Evolutionary conservation across 345 rosid genomes (phyloP).

Genomic region (thale cress (Arabidopsis thaliana)): DNA sequence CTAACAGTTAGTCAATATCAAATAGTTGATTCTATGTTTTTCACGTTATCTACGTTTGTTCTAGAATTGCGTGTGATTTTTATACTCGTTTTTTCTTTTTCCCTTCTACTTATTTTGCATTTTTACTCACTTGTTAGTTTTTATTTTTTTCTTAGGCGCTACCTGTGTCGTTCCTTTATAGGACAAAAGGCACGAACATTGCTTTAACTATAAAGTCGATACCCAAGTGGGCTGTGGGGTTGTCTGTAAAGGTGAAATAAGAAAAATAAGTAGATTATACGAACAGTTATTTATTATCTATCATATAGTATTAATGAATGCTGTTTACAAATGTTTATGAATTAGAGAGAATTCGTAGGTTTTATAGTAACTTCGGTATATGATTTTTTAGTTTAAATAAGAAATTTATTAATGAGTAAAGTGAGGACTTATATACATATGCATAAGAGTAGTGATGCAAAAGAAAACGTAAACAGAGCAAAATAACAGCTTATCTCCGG

Average conservation of each 20-base stretch:
- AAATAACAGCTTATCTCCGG: too few species aligned
- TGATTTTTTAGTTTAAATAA: too few species aligned
- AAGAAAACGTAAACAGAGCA: too few species aligned
- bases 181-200: conserved; percentile 65
- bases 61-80: conserved; percentile 34
- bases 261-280: not conserved
- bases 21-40: conserved; percentile 33
- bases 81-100: not conserved
- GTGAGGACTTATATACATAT: too few species aligned
- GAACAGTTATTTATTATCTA: not conserved
- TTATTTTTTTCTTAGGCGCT: conserved; percentile 19
- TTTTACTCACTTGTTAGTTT: not conserved
- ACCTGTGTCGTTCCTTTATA: conserved; percentile 53
- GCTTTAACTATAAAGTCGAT: conserved; percentile 58
- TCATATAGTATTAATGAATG: not conserved
- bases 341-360: not conserved
- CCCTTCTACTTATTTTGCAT: conserved; percentile 10
- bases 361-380: too few species aligned
- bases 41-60: conserved; percentile 25
- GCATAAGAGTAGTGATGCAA: too few species aligned
- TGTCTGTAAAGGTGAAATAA: conserved; percentile 22
- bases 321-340: not conserved
- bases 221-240: conserved; percentile 56
- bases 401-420: too few species aligned
- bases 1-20: conserved; percentile 40